Base-by-base conservation (phyloP, 768 basidiomycete species). In the Cyathus striatus region DNA sequence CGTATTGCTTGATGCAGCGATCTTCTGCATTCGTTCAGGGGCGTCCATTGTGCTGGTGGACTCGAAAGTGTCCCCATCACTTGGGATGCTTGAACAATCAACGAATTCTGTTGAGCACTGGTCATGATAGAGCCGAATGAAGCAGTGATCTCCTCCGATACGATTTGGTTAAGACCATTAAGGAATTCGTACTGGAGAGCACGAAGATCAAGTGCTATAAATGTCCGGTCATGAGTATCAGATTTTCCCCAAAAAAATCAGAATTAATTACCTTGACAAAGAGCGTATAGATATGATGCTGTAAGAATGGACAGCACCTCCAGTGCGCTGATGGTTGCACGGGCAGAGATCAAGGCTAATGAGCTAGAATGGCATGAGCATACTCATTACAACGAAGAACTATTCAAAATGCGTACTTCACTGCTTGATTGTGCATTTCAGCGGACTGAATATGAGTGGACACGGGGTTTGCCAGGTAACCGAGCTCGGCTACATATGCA, bases 391-490 rank as follows among this genome's bases (percentile, higher is more conserved):
- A 34, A 32, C 16, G 40, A n/a, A 23, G 40, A 41, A 12, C 38
- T 40, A 38, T 12, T 20, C 10, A 26, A 22, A 25, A 41, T 5
- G 68, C 85, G 47, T 49, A 89, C 86, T 93, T 93, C 61, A 93
- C 78, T 34, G 90, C 86, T 61, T 93, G 90, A 52, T 93, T 93
- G 57, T 90, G 87, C 86, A 91, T 89, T 64, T 93, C 90, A 1
- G 90, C 90, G 2, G 83, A 85, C 54, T 92, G 88, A 38, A 90
- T 79, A 51, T 86, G 83, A 0, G 87, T 88, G 2, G 84, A 85
- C 9, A 92, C 89, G 0, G 90, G 89, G 65, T 79, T 87, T 16
- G 86, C 90, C 20, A 91, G 74, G 55, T 76, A 83, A 22, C 89
- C 90, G 23, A 93, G 76, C 61, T 93, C 90, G 36, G 83, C 71